A percentile compares a stretch with the other conserved stretches of the same genome.
These are phyloP conservation scores for Trichosporon ovoides DNA, from an alignment of 1,284 basidiomycete species.

Conservation along the genomic window DNA sequence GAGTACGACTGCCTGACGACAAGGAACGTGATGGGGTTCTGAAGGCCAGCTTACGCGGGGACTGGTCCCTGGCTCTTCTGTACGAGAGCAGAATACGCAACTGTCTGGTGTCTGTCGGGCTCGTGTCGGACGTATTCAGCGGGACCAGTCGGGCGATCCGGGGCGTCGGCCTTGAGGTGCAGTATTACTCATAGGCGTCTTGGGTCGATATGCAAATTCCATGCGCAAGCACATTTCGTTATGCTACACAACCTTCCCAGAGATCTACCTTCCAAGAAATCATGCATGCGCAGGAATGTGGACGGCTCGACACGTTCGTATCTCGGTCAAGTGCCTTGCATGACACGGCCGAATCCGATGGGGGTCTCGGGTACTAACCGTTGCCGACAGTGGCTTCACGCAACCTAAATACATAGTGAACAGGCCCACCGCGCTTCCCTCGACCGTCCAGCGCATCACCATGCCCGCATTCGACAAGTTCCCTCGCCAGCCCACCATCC, in stretches of 20 bases:
- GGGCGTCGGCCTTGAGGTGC: constrained; percentile 80
- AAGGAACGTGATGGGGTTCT: constrained; percentile 62
- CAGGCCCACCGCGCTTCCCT: not conserved
- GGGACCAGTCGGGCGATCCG: constrained; percentile 69
- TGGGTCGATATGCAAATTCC: not conserved
- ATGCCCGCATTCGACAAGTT: constrained; percentile 22
- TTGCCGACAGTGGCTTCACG: not conserved
- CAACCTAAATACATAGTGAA: too few relatives aligned
- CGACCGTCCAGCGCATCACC: not conserved
- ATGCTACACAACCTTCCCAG: too few relatives aligned
- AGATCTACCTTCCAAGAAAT: not conserved
- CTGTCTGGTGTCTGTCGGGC: constrained; percentile 80
- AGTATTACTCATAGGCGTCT: constrained; percentile 62
- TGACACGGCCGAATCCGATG: not conserved
- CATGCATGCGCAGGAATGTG: not conserved
- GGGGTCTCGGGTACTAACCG: constrained; percentile 2
- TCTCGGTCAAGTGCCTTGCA: too few relatives aligned
- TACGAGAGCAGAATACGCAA: constrained; percentile 92
- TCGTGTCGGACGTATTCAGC: constrained; percentile 80
- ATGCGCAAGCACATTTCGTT: not conserved
- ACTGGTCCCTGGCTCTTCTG: constrained; percentile 77
- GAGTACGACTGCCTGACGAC: not conserved
- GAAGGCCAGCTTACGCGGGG: constrained; percentile 82
- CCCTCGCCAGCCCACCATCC: constrained; percentile 29
- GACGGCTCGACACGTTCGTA: too few relatives aligned